Evolutionary conservation across 345 rosid species (phyloP), one percentile per base, ranked within the genome.

Genomic region (Sisymbrium altissimum): DNA sequence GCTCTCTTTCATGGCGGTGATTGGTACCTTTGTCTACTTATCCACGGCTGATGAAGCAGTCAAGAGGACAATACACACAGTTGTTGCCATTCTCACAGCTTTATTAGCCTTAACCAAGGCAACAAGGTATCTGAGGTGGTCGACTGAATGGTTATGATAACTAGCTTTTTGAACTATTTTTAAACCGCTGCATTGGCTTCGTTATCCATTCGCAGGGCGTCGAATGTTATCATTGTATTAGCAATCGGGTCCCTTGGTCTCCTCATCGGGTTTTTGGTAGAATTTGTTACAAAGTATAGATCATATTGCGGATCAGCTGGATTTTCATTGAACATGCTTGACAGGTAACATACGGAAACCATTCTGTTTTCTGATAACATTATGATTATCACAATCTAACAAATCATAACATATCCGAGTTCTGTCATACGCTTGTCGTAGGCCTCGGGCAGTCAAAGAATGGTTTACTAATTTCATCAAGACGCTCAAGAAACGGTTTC

Each of bases 1-100:
- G 99, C 97, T 95, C 66, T 95, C 99, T 48, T 95, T 95, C 87
- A 88, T 95, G 97, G 99, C 97, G 40, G 93, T 95, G 17, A 87
- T 89, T 70, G 89, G 93, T 84, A 95, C 97, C 8, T 92, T 95
- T 44, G 81, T 95, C 43, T 87, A 87, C 88, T 74, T 92, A 49
- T 80, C 97, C 62, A 87, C 90, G 6, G 83, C 85, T 54, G 75
- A 78, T 81, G 99, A 95, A 85, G 83, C 79, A 45, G 79, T 78
- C 56, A 92, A 95, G 77, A 80, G 97, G 86, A 79, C 96, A 52
- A 85, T 92, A 50, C 97, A 92, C 80, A 79, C 92, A 14, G 92
- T 68, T 57, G 97, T 87, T 40, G 91, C 96, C 66, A 95, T 95
- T 72, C 83, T 92, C 66, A 92, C 99, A 29, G 97, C 97, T 57